Evolutionary conservation across 441 rosid species (phyloP), one percentile per base, ranked within the genome.

Genomic region (Dalechampia spathulata): DNA sequence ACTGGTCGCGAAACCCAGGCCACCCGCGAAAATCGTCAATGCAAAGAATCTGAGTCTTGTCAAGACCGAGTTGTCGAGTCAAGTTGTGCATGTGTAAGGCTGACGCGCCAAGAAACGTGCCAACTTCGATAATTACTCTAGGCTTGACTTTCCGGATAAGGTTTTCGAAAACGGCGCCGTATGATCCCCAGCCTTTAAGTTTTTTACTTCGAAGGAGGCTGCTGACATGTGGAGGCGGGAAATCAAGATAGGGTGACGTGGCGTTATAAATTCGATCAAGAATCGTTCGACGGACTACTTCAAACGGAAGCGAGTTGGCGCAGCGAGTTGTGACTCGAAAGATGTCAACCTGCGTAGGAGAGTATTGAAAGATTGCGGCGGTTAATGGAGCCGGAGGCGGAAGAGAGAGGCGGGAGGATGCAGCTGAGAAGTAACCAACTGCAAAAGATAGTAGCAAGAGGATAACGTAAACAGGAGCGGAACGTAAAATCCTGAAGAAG

Each of bases 21-120:
- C 93, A 85, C 5, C 89, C 87, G 16, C 89, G 86, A 25, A 82
- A 82, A 16, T 85, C 89, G 66, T 85, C 89, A 14, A 82, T 54
- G 64, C 89, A 80, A 13, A 85, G 70, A 19, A 85, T 80, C 69
- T 66, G 78, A 16, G 93, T 65, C 36, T 67, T n/a, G n/a, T n/a
- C 58, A 12, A 82, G 72, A 0, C 83, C 77, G 34, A 73, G 78
- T 30, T 65, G 59, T 45, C 75, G 85, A 39, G 85, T 77, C 65
- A 85, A 66, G 34, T 82, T 67, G 22, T 79, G 80, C 93, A 85
- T 85, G 75, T 82, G 86, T 9, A 84, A 78, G 43, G 88, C 79
- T 15, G 92, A 84, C 37, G 92, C 84, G 23, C 92, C 92, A 19
- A 84, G 68, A 56, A 85, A 85, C 9, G 82, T 82, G 2, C 91